Conservation (phyloP, 495 filamentous ascomycete species). For the Penicillium manginii region DNA sequence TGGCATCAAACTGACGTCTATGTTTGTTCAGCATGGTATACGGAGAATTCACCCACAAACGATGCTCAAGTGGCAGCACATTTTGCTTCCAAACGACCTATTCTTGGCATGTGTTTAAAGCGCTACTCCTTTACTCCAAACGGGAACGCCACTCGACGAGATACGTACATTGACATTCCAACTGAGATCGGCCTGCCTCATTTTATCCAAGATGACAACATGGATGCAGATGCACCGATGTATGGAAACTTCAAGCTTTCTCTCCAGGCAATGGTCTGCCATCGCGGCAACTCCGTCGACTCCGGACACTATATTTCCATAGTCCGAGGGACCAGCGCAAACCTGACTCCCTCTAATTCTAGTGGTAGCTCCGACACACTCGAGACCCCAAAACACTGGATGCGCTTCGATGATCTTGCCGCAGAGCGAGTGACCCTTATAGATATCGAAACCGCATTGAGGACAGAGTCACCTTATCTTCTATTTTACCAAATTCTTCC, state of each 20-base stretch:
- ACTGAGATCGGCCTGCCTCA: slow-evolving; percentile 85
- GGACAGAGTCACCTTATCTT: slow-evolving; percentile 88
- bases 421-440: slow-evolving; percentile 70
- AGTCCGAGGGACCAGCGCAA: slow-evolving; percentile 63
- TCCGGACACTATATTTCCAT: slow-evolving; percentile 91
- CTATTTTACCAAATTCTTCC: slow-evolving; percentile 95
- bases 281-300: slow-evolving; percentile 85
- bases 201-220: slow-evolving; percentile 81
- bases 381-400: slow-evolving; percentile 71
- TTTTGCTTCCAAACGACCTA: slow-evolving; percentile 73
- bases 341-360: slow-evolving; percentile 51
- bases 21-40: slow-evolving; percentile 56
- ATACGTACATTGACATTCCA: slow-evolving; percentile 89
- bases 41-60: slow-evolving; percentile 70
- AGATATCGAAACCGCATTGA: slow-evolving; percentile 75
- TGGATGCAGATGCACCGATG: slow-evolving; percentile 64
- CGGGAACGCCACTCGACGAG: slow-evolving; percentile 67
- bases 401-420: slow-evolving; percentile 86
- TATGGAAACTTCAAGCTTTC: slow-evolving; percentile 87
- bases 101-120: slow-evolving; percentile 90
- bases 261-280: slow-evolving; percentile 87
- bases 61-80: slow-evolving; percentile 74
- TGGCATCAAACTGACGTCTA: slow-evolving; percentile 2
- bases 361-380: slow-evolving; percentile 49
- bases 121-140: slow-evolving; percentile 77